Percentiles rank a stretch among this genome's conserved stretches.
Conservation (phyloP, 2,329 filamentous ascomycete species). For the Alternaria gaisen region DNA sequence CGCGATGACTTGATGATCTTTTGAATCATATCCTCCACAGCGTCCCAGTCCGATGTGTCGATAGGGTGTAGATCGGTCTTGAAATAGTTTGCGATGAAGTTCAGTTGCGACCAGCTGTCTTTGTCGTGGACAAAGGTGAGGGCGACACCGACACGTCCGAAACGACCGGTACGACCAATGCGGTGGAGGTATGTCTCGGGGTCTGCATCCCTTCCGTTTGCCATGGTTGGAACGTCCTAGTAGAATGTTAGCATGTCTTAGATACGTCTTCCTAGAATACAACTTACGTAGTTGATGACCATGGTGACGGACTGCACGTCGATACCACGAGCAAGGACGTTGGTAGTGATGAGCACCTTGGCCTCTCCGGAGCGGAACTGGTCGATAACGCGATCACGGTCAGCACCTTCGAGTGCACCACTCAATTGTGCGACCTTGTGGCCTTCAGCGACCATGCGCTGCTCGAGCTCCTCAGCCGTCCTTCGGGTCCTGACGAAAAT, state of each 20-base stretch:
- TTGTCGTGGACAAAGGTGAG: slow-evolving; percentile 94
- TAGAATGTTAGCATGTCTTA: slow-evolving; percentile 14
- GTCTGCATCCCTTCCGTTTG: slow-evolving; percentile 74
- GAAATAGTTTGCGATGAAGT: slow-evolving; percentile 82
- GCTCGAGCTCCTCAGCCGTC: slow-evolving; percentile 85
- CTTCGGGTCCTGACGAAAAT: slow-evolving; percentile 96
- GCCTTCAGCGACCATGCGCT: slow-evolving; percentile 84
- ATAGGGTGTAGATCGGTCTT: slow-evolving; percentile 82
- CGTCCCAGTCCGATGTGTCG: slow-evolving; percentile 88
- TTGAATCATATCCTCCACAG: slow-evolving; percentile 84
- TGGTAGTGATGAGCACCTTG: slow-evolving; percentile 98
- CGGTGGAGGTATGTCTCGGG: slow-evolving; percentile 97
- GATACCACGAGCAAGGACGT: slow-evolving; percentile 94
- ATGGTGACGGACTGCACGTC: slow-evolving; percentile 92
- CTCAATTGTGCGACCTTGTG: slow-evolving; percentile 92
- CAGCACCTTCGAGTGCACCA: slow-evolving; percentile 82
- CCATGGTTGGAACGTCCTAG: slow-evolving; percentile 60
- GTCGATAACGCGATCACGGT: slow-evolving; percentile 85
- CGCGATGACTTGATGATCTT: slow-evolving; percentile 59
- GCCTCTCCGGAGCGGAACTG: slow-evolving; percentile 85
- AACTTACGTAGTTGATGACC: slow-evolving; percentile 88
- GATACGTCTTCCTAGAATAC: background rate
- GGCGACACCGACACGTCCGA: slow-evolving; percentile 93
- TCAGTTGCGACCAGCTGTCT: slow-evolving; percentile 80
- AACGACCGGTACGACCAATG: slow-evolving; percentile 95